Conservation (phyloP, 805 yeast genomes). For the Wickerhamiella cacticola region DNA sequence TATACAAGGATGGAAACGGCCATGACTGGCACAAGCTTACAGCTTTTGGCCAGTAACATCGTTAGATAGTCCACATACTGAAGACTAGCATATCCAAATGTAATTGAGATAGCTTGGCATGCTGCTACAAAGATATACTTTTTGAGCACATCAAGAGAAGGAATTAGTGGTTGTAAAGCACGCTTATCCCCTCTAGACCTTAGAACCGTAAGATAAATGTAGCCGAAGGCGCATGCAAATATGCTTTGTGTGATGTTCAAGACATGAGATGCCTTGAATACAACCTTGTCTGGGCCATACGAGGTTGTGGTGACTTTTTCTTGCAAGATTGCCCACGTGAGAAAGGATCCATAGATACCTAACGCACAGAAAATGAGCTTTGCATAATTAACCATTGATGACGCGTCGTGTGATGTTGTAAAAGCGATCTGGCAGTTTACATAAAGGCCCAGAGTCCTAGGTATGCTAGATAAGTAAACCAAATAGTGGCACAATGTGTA, state of each 20-base stretch:
- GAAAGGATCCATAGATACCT: conserved; percentile 78
- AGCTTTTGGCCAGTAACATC: conserved; percentile 76
- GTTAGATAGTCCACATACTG: conserved; percentile 78
- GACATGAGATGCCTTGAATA: conserved; percentile 67
- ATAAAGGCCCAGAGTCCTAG: too few relatives aligned
- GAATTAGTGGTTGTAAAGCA: conserved; percentile 14
- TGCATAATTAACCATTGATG: not conserved
- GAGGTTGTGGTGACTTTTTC: conserved; percentile 72
- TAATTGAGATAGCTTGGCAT: conserved; percentile 71
- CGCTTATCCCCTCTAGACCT: conserved; percentile 27
- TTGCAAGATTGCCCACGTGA: conserved; percentile 86
- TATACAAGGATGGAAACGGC: conserved; percentile 63
- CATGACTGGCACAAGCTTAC: conserved; percentile 92
- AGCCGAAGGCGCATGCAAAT: conserved; percentile 61
- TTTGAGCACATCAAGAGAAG: conserved; percentile 17
- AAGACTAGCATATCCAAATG: conserved; percentile 67
- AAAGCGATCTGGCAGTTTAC: too few relatives aligned
- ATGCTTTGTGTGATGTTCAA: conserved; percentile 63
- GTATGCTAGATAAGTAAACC: too few relatives aligned
- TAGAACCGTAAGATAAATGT: conserved; percentile 36
- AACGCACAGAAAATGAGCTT: conserved; percentile 27
- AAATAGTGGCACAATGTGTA: too few relatives aligned
- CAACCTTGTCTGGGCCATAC: conserved; percentile 44
- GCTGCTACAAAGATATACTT: conserved; percentile 26
- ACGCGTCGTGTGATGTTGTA: not conserved